Evolutionary conservation across 192 early-diverging fungal species (phyloP).

Genomic region (Mortierella alpina): DNA sequence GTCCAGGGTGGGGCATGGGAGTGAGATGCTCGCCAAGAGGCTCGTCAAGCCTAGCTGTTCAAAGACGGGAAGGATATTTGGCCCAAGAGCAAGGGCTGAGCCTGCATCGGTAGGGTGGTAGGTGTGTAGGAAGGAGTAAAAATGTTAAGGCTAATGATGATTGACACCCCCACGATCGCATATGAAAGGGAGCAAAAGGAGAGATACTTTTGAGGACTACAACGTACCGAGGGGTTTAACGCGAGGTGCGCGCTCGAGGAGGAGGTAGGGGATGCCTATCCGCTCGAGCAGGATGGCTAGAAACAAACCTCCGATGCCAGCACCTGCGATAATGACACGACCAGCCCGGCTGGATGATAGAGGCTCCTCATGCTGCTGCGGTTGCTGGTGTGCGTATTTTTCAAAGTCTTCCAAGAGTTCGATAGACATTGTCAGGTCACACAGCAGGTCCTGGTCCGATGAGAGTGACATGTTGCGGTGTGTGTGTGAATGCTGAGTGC

Average conservation of each 20-base stretch:
- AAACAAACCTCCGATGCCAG: conserved; percentile 7
- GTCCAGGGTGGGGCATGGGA: conserved; percentile 3
- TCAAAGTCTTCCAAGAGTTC: too few species aligned
- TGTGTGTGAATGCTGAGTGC: too few species aligned
- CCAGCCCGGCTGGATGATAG: too few species aligned
- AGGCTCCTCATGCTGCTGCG: too few species aligned
- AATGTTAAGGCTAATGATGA: not conserved
- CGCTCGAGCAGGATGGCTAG: conserved; percentile 11
- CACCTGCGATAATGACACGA: conserved; percentile 16
- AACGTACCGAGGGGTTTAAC: conserved; percentile 13
- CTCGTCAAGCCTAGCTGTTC: conserved; percentile 11
- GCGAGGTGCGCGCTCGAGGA: not conserved
- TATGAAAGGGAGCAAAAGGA: not conserved
- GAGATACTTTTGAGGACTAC: not conserved
- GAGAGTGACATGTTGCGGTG: too few species aligned
- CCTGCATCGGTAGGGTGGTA: not conserved
- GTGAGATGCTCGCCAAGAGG: not conserved
- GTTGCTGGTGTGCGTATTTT: too few species aligned
- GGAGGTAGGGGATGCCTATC: conserved; percentile 7
- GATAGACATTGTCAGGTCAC: too few species aligned
- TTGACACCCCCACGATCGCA: too few species aligned
- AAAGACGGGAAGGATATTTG: conserved; percentile 12
- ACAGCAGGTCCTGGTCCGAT: too few species aligned
- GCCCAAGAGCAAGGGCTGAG: conserved; percentile 4
- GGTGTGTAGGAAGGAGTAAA: not conserved